Conservation (phyloP, 2,329 filamentous ascomycete genomes). For the Pochonia chlamydosporia region DNA sequence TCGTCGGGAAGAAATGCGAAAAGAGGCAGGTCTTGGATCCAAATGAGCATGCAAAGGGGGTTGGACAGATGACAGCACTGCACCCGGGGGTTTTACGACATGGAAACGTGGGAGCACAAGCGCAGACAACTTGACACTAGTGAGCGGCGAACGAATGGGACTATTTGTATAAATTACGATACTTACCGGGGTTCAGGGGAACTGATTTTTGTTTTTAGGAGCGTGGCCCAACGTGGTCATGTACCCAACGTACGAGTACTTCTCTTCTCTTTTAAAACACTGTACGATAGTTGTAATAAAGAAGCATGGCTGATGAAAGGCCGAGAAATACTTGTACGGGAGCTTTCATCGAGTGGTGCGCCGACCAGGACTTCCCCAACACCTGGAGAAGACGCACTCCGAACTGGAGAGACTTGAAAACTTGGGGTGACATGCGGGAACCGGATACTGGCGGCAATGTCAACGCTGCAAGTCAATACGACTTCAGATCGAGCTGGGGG, state of each 20-base stretch:
- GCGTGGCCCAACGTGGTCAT: too few relatives aligned
- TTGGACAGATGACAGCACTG: neutral
- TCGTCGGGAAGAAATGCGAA: conserved; percentile 43
- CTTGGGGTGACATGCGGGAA: conserved; percentile 1
- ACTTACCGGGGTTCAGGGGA: too few relatives aligned
- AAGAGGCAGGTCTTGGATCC: conserved; percentile 38
- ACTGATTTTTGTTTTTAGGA: too few relatives aligned
- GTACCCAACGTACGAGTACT: too few relatives aligned
- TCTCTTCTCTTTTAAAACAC: too few relatives aligned
- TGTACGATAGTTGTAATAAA: neutral
- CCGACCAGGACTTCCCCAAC: too few relatives aligned
- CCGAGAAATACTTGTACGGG: too few relatives aligned
- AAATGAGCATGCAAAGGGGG: too few relatives aligned
- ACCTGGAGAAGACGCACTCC: too few relatives aligned
- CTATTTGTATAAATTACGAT: neutral
- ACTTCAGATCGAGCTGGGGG: neutral
- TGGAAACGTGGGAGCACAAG: neutral
- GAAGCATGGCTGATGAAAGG: neutral
- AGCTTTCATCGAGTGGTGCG: too few relatives aligned
- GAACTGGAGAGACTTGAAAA: neutral
- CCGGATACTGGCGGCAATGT: neutral
- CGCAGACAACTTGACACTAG: neutral
- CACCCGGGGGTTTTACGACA: neutral
- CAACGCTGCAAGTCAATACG: neutral
- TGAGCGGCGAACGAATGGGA: neutral